These are phyloP conservation scores for Quercus mongolica DNA, from an alignment of 306 rosid genomes.

Conservation along the genomic window DNA sequence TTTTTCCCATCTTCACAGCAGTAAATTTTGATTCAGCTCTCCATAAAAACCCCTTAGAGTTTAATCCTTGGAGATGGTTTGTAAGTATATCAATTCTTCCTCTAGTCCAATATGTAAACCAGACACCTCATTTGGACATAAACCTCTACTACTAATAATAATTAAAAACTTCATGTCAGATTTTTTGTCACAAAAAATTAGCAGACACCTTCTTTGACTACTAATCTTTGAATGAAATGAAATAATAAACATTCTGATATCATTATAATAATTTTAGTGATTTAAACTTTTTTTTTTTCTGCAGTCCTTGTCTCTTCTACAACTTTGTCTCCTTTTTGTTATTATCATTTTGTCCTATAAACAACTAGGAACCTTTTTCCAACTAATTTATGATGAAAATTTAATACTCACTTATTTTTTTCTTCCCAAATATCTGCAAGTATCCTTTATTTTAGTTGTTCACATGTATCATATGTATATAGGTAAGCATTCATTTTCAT, in stretches of 20 bases:
- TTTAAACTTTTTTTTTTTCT: too few relatives aligned
- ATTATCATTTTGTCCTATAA: too few relatives aligned
- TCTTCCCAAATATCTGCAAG: not conserved
- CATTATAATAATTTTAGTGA: not conserved
- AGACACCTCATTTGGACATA: not conserved
- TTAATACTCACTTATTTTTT: not conserved
- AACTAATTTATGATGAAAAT: not conserved
- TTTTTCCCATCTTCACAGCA: constrained; percentile 66
- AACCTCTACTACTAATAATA: too few relatives aligned
- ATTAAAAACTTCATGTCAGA: too few relatives aligned
- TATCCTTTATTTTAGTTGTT: not conserved
- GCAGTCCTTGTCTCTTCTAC: too few relatives aligned
- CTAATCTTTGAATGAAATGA: not conserved
- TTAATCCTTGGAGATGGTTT: constrained; percentile 74
- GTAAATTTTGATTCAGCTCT: constrained; percentile 56
- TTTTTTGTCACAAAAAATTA: too few relatives aligned
- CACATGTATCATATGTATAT: too few relatives aligned
- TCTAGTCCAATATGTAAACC: not conserved
- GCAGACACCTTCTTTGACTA: not conserved
- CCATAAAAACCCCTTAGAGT: constrained; percentile 53
- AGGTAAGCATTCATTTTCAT: too few relatives aligned
- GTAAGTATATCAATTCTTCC: constrained; percentile 35
- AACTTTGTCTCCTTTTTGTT: too few relatives aligned
- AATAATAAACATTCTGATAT: not conserved
- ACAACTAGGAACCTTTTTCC: too few relatives aligned